Evolutionary conservation across 805 yeast genomes (phyloP).

Genomic region (Brettanomyces naardenensis): DNA sequence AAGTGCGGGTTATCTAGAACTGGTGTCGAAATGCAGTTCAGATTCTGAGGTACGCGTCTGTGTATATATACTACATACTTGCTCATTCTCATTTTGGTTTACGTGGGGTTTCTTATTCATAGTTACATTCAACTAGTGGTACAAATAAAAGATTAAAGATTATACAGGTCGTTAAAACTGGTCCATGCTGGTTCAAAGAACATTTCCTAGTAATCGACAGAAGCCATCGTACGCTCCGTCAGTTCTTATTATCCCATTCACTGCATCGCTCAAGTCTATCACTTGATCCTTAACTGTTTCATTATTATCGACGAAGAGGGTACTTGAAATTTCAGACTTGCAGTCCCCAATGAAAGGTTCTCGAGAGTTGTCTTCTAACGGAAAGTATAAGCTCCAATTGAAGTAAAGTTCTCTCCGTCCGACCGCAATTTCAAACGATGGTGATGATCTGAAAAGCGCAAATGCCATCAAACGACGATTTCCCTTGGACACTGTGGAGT

Average conservation of each 20-base stretch:
- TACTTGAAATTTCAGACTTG: conserved; percentile 8
- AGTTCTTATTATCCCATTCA: conserved; percentile 12
- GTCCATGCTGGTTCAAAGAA: too few species aligned
- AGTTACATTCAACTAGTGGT: neutral
- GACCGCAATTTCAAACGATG: conserved; percentile 3
- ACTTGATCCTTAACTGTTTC: conserved; percentile 1
- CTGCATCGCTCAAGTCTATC: conserved; percentile 10
- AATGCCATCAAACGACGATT: conserved; percentile 1
- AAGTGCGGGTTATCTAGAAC: conserved; percentile 71
- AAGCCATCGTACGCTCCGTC: conserved; percentile 12
- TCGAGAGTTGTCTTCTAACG: neutral
- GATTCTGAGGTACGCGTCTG: too few species aligned
- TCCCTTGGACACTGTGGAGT: conserved; percentile 1
- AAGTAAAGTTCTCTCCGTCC: neutral
- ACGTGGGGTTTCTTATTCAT: neutral
- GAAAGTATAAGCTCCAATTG: conserved; percentile 1
- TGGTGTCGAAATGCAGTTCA: conserved; percentile 62
- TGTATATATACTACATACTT: neutral
- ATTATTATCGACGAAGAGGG: neutral
- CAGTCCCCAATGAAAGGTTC: conserved; percentile 14
- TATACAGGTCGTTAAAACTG: too few species aligned
- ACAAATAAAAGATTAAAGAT: neutral
- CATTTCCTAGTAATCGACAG: conserved; percentile 8
- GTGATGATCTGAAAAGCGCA: conserved; percentile 6
- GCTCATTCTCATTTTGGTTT: too few species aligned